Evolutionary conservation across 306 rosid genomes (phyloP).

Genomic region (Cicer chorassanicum): DNA sequence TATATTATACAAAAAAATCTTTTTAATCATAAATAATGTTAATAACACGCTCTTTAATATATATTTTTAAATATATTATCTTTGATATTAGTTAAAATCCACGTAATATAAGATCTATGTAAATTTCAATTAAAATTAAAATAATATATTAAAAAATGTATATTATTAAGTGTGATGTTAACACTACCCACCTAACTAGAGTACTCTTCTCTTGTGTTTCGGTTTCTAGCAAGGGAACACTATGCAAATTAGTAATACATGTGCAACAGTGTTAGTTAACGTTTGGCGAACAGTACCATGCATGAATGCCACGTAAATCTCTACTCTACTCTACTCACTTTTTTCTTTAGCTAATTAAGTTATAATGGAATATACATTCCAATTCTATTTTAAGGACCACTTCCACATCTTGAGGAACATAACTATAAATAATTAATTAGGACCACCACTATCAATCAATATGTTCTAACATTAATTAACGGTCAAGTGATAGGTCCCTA

Average conservation of each 20-base stretch:
- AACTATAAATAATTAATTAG: slow-evolving; percentile 7
- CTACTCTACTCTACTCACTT: not conserved
- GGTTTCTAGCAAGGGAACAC: not conserved
- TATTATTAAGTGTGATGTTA: too few species aligned
- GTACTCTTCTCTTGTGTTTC: too few species aligned
- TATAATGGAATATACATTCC: not conserved
- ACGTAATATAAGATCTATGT: too few species aligned
- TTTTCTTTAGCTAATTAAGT: not conserved
- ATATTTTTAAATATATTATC: too few species aligned
- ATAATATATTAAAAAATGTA: too few species aligned
- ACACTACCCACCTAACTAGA: too few species aligned
- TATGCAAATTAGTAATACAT: not conserved
- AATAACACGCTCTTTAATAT: too few species aligned
- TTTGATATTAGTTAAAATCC: too few species aligned
- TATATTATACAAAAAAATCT: too few species aligned
- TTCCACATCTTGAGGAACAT: slow-evolving; percentile 65
- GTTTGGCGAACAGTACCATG: slow-evolving; percentile 40
- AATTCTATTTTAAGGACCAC: slow-evolving; percentile 57
- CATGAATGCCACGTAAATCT: slow-evolving; percentile 57
- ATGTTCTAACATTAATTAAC: not conserved
- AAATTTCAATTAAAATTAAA: too few species aligned
- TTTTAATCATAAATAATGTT: too few species aligned
- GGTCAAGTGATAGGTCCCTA: slow-evolving; percentile 41
- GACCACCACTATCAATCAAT: slow-evolving; percentile 50
- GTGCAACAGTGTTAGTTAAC: slow-evolving; percentile 13